phyloP scores from a whole-genome alignment of 805 yeast genomes.

The Jamesozyma spencerorum region DNA sequence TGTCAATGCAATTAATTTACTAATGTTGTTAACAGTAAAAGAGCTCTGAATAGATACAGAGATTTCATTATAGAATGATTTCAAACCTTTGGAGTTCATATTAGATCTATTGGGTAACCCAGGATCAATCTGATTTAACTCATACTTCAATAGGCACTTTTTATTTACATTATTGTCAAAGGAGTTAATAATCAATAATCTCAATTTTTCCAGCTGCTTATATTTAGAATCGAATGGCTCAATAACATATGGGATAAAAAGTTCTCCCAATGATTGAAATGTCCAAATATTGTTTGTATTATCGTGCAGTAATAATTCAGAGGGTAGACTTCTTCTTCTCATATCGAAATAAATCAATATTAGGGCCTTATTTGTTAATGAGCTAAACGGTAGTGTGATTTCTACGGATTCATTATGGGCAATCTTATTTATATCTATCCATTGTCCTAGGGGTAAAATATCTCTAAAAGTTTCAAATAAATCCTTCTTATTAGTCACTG shows the following conservation, averaged over 20 bases:
- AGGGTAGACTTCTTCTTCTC: constrained; percentile 10
- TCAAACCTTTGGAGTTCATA: constrained; percentile 4
- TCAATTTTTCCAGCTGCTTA: constrained; percentile 19
- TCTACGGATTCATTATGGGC: background rate
- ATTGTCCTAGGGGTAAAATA: constrained; percentile 15
- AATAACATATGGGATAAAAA: constrained; percentile 2
- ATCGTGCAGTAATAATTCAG: constrained; percentile 5
- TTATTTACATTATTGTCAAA: constrained; percentile 3
- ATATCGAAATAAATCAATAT: constrained; percentile 17
- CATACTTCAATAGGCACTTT: constrained; percentile 4
- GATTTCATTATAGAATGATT: constrained; percentile 10
- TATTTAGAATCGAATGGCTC: constrained; percentile 11
- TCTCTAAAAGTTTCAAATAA: constrained; percentile 10
- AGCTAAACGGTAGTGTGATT: constrained; percentile 4
- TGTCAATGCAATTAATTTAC: constrained; percentile 13
- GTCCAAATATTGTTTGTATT: constrained; percentile 9
- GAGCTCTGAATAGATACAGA: constrained; percentile 10
- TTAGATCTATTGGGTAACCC: constrained; percentile 6
- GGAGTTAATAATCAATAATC: constrained; percentile 9
- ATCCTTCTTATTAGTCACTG: background rate
- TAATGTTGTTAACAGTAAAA: constrained; percentile 13
- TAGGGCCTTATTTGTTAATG: constrained; percentile 13
- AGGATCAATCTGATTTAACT: constrained; percentile 8
- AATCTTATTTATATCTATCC: constrained; percentile 8
- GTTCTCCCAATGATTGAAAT: constrained; percentile 3